Conservation (phyloP, 1,284 basidiomycete species). For the Ceratobasidium papillatum region DNA sequence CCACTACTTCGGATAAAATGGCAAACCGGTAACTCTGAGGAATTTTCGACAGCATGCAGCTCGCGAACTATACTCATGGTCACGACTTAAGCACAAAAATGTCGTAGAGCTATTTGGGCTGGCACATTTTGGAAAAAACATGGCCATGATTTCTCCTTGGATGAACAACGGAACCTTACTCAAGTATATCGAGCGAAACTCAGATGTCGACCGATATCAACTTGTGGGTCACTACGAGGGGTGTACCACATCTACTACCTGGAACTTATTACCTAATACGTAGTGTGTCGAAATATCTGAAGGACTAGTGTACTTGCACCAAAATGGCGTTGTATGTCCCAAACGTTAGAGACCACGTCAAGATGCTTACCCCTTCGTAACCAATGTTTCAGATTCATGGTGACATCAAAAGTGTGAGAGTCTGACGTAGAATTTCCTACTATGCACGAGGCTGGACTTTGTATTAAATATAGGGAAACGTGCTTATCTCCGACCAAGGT, state of each 20-base stretch:
- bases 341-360: no score
- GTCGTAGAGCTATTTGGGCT: background rate
- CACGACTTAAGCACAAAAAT: background rate
- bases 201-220: background rate
- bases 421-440: background rate
- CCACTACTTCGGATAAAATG: background rate
- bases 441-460: no score
- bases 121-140: background rate
- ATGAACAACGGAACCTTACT: conserved; percentile 7
- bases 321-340: background rate
- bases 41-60: background rate
- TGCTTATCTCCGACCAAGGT: background rate
- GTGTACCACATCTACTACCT: background rate
- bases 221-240: background rate
- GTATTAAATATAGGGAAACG: conserved; percentile 1
- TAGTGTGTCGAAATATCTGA: conserved; percentile 8
- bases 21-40: background rate
- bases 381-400: background rate
- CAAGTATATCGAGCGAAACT: background rate
- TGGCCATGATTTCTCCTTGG: conserved; percentile 3
- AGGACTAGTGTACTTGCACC: conserved; percentile 15
- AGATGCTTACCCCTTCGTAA: no score
- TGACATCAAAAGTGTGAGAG: conserved; percentile 19
- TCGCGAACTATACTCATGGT: conserved; percentile 8
- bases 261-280: background rate